Base-by-base conservation (phyloP, 371 early-diverging fungal species). In the Parasitella parasitica region DNA sequence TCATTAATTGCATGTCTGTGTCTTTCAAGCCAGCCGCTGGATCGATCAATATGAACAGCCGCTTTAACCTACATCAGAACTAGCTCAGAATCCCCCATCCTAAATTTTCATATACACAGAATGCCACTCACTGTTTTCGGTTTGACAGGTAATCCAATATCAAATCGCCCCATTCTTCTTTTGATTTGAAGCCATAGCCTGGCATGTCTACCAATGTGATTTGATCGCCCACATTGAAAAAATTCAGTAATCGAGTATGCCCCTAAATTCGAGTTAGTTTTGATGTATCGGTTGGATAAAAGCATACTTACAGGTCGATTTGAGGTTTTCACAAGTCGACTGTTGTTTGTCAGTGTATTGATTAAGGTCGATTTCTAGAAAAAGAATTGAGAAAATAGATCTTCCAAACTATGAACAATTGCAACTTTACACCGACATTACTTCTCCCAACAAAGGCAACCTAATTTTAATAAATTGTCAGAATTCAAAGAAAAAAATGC, bases 121-220 rank as follows among this genome's bases (percentile, higher is more conserved):
- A 12, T 8, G 38, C 18, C 5, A 51, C 78, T 75, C 80, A 89
- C 88, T 82, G 82, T 62, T 77, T 75, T 22, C 91, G 78, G 12
- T 61, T 66, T 1, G 76, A 58, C 7, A 91, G 62, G 54, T 91
- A 91, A n/a, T 76, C 71, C 24, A 85, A 59, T 53, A 89, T 86
- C 54, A 89, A 78, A 24, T 78, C 77, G 6, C 92, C 92, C 91
- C 92, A 92, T 60, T 88, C 89, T 34, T 77, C 80, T 7, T 85
- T 78, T 50, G 89, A 89, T 53, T 82, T 82, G 65, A 75, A 91
- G 1, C 92, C 92, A 59, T 92, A 92, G 4, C 92, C 92, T 6
- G 92, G 92, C 91, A 90, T 90, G 60, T 92, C 92, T 12, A 92
- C 91, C n/a, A 92, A 53, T 1, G 83, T 83, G 8, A 90, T 13